A percentile compares a stretch with the other conserved stretches of the same genome.
Evolutionary conservation across 768 basidiomycete species (phyloP).

Genomic region (Cubamyces sp.): DNA sequence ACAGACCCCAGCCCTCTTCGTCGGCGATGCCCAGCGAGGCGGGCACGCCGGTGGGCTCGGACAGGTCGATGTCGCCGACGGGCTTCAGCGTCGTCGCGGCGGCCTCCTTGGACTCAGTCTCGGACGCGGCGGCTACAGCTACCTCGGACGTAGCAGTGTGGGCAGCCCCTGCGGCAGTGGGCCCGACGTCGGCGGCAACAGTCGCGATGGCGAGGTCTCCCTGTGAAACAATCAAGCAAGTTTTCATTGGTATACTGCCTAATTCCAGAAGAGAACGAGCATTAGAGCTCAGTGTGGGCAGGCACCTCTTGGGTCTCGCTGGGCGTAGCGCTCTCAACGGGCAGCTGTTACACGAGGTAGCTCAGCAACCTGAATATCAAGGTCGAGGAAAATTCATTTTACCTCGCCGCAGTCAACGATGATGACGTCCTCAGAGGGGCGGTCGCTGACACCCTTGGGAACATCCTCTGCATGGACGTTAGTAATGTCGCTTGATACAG

Average conservation of each 20-base stretch:
- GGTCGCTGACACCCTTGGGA: conserved; percentile 69
- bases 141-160: conserved; percentile 11
- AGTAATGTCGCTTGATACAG: background rate
- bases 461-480: conserved; percentile 64
- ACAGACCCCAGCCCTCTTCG: conserved; percentile 26
- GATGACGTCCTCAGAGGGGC: conserved; percentile 73
- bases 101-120: conserved; percentile 19
- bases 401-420: conserved; percentile 93
- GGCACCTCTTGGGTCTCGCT: conserved; percentile 88
- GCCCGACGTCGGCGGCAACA: background rate
- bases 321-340: conserved; percentile 56
- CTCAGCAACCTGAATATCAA: background rate
- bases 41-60: conserved; percentile 22
- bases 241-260: conserved; percentile 35
- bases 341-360: conserved; percentile 44
- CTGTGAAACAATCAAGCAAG: conserved; percentile 26
- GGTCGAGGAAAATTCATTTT: background rate
- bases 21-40: conserved; percentile 13
- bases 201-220: conserved; percentile 1
- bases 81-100: conserved; percentile 27
- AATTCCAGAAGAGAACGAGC: conserved; percentile 29
- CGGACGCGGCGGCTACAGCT: conserved; percentile 13
- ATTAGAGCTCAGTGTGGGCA: conserved; percentile 90
- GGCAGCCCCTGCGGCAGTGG: conserved; percentile 7
- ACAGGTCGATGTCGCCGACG: conserved; percentile 25